Evolutionary conservation across 805 yeast species (phyloP), one percentile per base, ranked within the genome.

Genomic region (Wickerhamomyces queroliae): DNA sequence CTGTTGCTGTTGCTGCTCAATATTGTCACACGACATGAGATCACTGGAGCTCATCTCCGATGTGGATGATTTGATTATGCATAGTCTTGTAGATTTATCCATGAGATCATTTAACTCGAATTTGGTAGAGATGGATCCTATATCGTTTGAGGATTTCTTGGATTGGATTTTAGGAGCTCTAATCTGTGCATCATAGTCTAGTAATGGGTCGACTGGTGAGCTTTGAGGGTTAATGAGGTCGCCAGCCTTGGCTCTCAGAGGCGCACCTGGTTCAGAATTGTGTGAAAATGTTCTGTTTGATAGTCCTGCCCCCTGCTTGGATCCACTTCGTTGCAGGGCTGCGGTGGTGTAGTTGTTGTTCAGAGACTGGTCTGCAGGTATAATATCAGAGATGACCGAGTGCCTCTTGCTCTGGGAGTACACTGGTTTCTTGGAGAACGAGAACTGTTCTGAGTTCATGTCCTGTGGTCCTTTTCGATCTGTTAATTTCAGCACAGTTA

Each of bases 131-230:
- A 18, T 10, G 16, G 48, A 41, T 16, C 49, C 50, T 20, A 47
- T 47, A 21, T 43, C 43, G 5, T 36, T 34, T 0, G 39, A 16
- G 8, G 32, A 35, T 7, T 30, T 38, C 2, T 40, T 41, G 7
- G 32, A 33, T 27, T 37, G 43, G 38, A 55, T 48, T 41, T 55
- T 55, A 2, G 60, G 60, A 1, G 56, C 60, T 18, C 60, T 41
- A 19, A 55, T 55, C 38, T 54, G 59, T 31, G 53, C 51, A 37
- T 55, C 50, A 35, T 55, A 50, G 41, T 55, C 59, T 26, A 53
- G 30, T 5, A 47, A 35, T 0, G 60, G 60, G 26, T 54, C 46
- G 31, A 54, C 60, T 2, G 48, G 37, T 24, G 46, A 41, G 17
- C 11, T 18, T 18, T 39, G 34, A 10, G 47, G 35, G n/a, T 39